Conservation (phyloP, 169 alveolate species). For the Eimeria tenella region DNA sequence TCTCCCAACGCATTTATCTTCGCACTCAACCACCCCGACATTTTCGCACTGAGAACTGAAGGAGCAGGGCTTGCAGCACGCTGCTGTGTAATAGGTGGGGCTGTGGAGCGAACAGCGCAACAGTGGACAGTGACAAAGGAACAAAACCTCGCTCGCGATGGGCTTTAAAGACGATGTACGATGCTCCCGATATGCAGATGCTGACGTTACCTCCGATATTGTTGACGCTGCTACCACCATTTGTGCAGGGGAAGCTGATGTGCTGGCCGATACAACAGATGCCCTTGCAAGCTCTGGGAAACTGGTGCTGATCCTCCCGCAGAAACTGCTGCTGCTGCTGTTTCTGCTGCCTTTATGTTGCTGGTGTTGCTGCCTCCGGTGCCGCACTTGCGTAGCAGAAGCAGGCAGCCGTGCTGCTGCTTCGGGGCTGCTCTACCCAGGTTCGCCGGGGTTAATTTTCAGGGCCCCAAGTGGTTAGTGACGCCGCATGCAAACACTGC, state of each 20-base stretch:
- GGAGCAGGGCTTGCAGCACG: too few relatives aligned
- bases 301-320: background rate
- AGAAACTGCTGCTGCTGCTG: background rate
- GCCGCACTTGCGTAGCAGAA: background rate
- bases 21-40: constrained; percentile 65
- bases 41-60: background rate
- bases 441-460: too few relatives aligned
- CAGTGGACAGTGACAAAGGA: too few relatives aligned
- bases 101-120: too few relatives aligned
- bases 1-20: constrained; percentile 71
- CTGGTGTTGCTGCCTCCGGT: background rate
- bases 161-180: too few relatives aligned
- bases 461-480: background rate
- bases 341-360: background rate
- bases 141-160: too few relatives aligned
- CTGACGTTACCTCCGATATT: background rate
- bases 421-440: background rate
- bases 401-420: background rate
- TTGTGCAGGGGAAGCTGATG: background rate
- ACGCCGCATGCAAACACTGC: background rate
- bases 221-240: background rate
- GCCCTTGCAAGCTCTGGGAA: background rate
- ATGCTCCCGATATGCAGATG: background rate
- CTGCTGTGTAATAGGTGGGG: too few relatives aligned
- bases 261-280: background rate